Evolutionary conservation across 2,329 filamentous ascomycete species (phyloP), one percentile per base, ranked within the genome.

Genomic region (Trichoderma aggressivum): DNA sequence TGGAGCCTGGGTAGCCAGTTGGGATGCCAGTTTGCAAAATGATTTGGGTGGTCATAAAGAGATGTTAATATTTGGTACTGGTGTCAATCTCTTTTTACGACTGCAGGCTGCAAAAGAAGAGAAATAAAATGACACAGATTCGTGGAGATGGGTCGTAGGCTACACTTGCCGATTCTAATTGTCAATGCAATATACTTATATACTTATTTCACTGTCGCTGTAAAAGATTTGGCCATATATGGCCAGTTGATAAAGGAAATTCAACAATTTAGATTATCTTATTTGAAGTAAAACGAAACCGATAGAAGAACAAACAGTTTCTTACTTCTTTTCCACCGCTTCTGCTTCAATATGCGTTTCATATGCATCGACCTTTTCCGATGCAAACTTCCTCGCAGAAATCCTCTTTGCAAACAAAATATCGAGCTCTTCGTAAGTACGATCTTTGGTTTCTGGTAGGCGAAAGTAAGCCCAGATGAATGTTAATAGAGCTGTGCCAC

Each of bases 381-480:
- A 66, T 11, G 79, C 75, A 69, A 80, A 81, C 36, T 77, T 77
- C 64, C 79, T 76, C 21, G 79, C 79, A 21, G 78, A 61, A 7
- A 81, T 73, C 10, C 70, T 70, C 56, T 75, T 72, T 68, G 80
- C 78, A 59, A 81, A 81, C 6, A 81, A 75, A 67, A 78, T 43
- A 63, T 81, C 79, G 61, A 81, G 68, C 73, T 85, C 83, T 3
- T 82, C 83, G 72, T 84, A 85, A 0, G 82, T 83, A 10, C 83
- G 78, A 10, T 81, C 86, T 66, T 84, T 86, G 0, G 87, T 86
- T 75, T 89, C 88, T 6, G 86, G 86, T 3, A 88, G 78, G 63
- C 84, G 83, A 75, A 81, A 81, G 73, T 80, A 87, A 0, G 86
- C 84, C 82, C 87, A 89, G 1, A 83, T 72, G 0, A 84, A 78